Conservation (phyloP, 805 yeast genomes). For the Wickerhamiella sergipiensis region DNA sequence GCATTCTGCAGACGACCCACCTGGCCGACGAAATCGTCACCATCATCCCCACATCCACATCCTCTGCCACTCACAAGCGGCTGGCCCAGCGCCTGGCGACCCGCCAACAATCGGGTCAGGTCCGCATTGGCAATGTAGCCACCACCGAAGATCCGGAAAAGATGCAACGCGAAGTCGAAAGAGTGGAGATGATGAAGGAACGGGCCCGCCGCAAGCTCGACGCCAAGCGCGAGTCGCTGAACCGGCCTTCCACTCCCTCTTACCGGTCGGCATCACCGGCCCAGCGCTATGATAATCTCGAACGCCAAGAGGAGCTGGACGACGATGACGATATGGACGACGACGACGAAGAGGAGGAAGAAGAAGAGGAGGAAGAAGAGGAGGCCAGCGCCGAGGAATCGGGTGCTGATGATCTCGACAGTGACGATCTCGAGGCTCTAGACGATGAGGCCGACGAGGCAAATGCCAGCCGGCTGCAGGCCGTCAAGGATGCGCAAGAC, state of each 20-base stretch:
- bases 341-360: slow-evolving; percentile 28
- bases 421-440: slow-evolving; percentile 13
- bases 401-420: slow-evolving; percentile 13
- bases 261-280: slow-evolving; percentile 5
- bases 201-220: slow-evolving; percentile 31
- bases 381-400: slow-evolving; percentile 18
- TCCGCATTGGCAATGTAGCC: slow-evolving; percentile 25
- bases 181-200: slow-evolving; percentile 26
- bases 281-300: background rate
- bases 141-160: slow-evolving; percentile 33
- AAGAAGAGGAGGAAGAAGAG: slow-evolving; percentile 24
- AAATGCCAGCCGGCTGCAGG: slow-evolving; percentile 10
- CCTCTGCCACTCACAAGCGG: slow-evolving; percentile 66
- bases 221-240: slow-evolving; percentile 22
- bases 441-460: slow-evolving; percentile 23
- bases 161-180: slow-evolving; percentile 30
- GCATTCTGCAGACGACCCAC: slow-evolving; percentile 57
- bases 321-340: slow-evolving; percentile 16
- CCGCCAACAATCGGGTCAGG: slow-evolving; percentile 18
- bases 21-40: slow-evolving; percentile 50
- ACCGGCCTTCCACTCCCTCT: slow-evolving; percentile 11
- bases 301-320: background rate
- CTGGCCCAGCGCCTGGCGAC: slow-evolving; percentile 39
- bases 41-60: slow-evolving; percentile 83
- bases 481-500: slow-evolving; percentile 2